Evolutionary conservation across 805 yeast genomes (phyloP), one percentile per base, ranked within the genome.

Genomic region (Cyberlindnera xylosilytica): DNA sequence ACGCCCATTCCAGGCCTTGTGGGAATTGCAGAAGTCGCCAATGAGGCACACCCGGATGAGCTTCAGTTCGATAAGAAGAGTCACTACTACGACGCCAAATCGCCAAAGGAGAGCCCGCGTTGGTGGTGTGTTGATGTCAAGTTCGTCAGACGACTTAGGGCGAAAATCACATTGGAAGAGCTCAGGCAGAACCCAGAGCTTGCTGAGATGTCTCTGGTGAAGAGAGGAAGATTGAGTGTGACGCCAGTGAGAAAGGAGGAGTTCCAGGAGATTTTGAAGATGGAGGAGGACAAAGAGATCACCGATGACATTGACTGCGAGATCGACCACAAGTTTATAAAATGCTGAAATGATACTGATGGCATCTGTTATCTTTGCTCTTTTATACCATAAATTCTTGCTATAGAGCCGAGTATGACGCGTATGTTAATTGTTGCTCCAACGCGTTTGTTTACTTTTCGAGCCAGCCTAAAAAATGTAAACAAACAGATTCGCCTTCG

Each of bases 81-180:
- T 27, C 65, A 72, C 4, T 74, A 77, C 47, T 78, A 58, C 49
- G 83, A 76, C 50, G 43, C 77, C 0, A 74, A 73, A 49, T 60
- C 76, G 0, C 57, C 66, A 1, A 38, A 35, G 19, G 72, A 67
- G 12, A 52, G 50, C 9, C 80, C 81, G 7, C 60, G 68, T 42
- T 78, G 83, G 83, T 76, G 78, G 71, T 76, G 78, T 59, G 78
- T 76, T 4, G 75, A 73, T 36, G 74, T 78, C 16, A 53, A 52
- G 30, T 76, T 73, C 50, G 52, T 57, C 20, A 59, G 75, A 44
- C 57, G 76, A 20, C 55, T 78, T 19, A 58, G 64, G 39, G 64
- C 76, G 8, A 68, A 74, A 39, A 49, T 75, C 3, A 42, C 69
- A 6, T 53, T 78, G 29, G 57, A 54, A 1, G 76, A 73, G 39